Conservation (phyloP, 2,329 filamentous ascomycete genomes). For the Aaosphaeria pasadenensis region DNA sequence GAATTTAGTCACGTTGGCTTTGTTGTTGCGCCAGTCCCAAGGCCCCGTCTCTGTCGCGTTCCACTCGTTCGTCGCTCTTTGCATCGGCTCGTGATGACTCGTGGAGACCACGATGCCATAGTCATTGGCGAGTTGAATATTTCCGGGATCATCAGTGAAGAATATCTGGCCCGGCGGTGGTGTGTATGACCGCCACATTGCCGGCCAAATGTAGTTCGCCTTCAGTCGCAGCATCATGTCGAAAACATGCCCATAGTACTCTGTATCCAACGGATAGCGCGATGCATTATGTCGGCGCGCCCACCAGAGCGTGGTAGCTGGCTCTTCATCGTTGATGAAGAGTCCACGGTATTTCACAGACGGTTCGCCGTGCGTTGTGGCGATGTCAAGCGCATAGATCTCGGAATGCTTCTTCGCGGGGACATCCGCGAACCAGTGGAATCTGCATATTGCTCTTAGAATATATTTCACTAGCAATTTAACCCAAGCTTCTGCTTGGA, state of each 20-base stretch:
- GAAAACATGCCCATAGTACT: conserved; percentile 60
- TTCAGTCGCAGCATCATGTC: conserved; percentile 57
- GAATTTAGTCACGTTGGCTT: conserved; percentile 11
- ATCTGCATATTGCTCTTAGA: neutral
- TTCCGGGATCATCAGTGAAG: conserved; percentile 15
- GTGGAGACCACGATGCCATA: conserved; percentile 16
- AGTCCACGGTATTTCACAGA: conserved; percentile 10
- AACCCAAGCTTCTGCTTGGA: too few species aligned
- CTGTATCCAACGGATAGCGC: conserved; percentile 3
- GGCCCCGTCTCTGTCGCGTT: conserved; percentile 55
- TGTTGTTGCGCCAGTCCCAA: conserved; percentile 12
- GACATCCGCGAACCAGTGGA: conserved; percentile 12
- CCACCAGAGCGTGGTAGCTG: conserved; percentile 10
- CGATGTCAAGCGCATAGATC: conserved; percentile 4
- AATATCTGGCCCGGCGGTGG: conserved; percentile 14
- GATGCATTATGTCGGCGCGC: conserved; percentile 3
- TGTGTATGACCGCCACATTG: conserved; percentile 14
- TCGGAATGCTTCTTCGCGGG: conserved; percentile 4
- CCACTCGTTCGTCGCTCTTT: conserved; percentile 16
- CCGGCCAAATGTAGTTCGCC: conserved; percentile 19
- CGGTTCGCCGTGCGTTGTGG: conserved; percentile 7
- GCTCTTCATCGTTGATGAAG: conserved; percentile 14
- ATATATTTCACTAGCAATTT: too few species aligned
- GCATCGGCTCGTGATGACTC: conserved; percentile 17
- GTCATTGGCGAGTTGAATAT: conserved; percentile 12